Percentiles rank a stretch among this genome's conserved stretches.
phyloP scores from a whole-genome alignment of 169 alveolate species.

The Plasmodium cynomolgi region DNA sequence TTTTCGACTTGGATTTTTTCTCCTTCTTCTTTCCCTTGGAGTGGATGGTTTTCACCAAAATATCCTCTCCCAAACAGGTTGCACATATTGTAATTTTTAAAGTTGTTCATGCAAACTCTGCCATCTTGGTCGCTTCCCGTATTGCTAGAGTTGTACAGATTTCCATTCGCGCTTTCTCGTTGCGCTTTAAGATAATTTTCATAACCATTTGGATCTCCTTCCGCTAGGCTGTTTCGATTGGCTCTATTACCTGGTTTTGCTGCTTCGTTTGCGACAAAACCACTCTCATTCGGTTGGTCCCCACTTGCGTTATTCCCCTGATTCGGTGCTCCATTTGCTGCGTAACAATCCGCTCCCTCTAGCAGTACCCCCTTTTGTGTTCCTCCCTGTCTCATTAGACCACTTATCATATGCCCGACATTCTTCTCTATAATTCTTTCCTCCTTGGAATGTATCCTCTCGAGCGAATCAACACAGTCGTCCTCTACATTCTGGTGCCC shows the following conservation, averaged over 20 bases:
- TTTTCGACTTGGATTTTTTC: conserved; percentile 12
- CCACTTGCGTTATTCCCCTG: background rate
- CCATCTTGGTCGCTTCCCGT: conserved; percentile 3
- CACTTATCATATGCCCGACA: background rate
- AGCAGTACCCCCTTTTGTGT: background rate
- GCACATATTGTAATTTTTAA: conserved; percentile 13
- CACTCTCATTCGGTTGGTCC: background rate
- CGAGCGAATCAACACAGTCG: background rate
- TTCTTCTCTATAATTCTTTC: background rate
- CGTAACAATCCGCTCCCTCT: background rate
- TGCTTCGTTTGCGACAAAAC: background rate
- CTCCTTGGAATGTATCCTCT: conserved; percentile 8
- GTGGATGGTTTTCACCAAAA: background rate
- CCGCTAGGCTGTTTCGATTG: background rate
- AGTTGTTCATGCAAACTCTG: background rate
- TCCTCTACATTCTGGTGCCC: background rate
- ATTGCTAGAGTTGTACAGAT: background rate
- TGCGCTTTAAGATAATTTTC: background rate
- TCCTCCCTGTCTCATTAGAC: background rate
- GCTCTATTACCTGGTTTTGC: background rate
- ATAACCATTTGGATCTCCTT: background rate
- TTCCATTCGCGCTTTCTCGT: background rate
- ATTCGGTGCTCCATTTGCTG: background rate
- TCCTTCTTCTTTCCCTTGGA: background rate
- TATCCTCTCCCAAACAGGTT: background rate